phyloP scores from a whole-genome alignment of 805 yeast genomes.

The Sungouiella blattae region DNA sequence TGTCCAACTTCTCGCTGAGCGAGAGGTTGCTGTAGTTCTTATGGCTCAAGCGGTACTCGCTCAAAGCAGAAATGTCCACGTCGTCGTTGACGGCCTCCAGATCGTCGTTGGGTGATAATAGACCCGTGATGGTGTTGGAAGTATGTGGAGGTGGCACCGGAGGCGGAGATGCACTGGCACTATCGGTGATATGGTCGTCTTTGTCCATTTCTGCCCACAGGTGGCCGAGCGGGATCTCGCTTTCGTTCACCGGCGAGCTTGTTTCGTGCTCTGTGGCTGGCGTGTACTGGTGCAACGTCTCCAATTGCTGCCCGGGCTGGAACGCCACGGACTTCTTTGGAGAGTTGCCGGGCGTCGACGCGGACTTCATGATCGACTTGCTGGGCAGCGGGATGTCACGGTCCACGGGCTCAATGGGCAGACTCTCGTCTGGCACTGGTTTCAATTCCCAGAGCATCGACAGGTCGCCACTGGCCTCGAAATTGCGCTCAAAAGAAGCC shows the following conservation, averaged over 20 bases:
- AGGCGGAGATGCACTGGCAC: slow-evolving; percentile 6
- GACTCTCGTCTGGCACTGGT: background rate
- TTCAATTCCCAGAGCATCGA: background rate
- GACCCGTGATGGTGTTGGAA: slow-evolving; percentile 15
- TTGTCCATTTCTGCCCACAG: slow-evolving; percentile 12
- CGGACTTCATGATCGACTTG: slow-evolving; percentile 35
- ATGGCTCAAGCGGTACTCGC: slow-evolving; percentile 28
- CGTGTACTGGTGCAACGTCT: slow-evolving; percentile 11
- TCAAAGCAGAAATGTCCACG: slow-evolving; percentile 49
- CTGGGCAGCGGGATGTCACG: no score
- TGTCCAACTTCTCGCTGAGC: slow-evolving; percentile 44
- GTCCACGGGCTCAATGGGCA: background rate
- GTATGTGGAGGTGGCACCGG: slow-evolving; percentile 19
- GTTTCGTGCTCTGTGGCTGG: slow-evolving; percentile 1
- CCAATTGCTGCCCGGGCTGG: slow-evolving; percentile 9
- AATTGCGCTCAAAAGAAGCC: slow-evolving; percentile 4
- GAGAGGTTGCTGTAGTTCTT: slow-evolving; percentile 28
- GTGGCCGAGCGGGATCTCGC: slow-evolving; percentile 5
- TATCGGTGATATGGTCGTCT: slow-evolving; percentile 2
- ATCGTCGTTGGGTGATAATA: slow-evolving; percentile 25
- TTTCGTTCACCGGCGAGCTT: background rate
- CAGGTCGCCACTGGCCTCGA: background rate
- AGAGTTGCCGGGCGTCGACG: slow-evolving; percentile 21
- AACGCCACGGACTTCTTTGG: slow-evolving; percentile 41
- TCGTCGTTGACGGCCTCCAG: slow-evolving; percentile 38